phyloP scores from a whole-genome alignment of 331 rosid species.

The Telfairia occidentalis region DNA sequence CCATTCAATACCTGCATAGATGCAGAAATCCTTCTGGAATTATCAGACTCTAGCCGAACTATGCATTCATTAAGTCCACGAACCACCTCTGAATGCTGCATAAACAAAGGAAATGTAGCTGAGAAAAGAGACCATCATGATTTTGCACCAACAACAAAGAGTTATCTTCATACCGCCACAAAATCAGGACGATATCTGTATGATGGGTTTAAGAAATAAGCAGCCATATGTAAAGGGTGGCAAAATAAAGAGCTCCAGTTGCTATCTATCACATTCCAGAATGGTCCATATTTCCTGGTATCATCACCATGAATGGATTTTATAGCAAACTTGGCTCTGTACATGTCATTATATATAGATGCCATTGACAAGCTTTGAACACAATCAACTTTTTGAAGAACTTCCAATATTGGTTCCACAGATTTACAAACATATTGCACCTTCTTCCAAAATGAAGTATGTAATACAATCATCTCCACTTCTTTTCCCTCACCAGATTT shows the following conservation, averaged over 20 bases:
- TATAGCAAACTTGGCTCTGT: conserved; percentile 71
- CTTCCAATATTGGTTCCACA: conserved; percentile 69
- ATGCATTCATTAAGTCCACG: conserved; percentile 90
- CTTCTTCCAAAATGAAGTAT: conserved; percentile 76
- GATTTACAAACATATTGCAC: conserved; percentile 56
- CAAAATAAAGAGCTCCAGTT: conserved; percentile 63
- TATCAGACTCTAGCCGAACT: conserved; percentile 74
- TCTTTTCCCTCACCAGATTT: conserved; percentile 65
- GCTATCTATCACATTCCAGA: conserved; percentile 76
- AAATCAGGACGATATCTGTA: conserved; percentile 71
- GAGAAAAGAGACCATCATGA: conserved; percentile 24
- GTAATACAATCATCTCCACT: conserved; percentile 59
- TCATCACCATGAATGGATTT: conserved; percentile 59
- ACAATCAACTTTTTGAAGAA: conserved; percentile 57
- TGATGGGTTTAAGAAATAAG: conserved; percentile 79
- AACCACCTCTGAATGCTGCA: conserved; percentile 72
- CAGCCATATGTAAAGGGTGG: conserved; percentile 86
- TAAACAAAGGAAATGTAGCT: conserved; percentile 10
- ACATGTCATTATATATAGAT: conserved; percentile 60
- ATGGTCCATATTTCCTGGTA: conserved; percentile 62
- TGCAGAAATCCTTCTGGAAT: conserved; percentile 62
- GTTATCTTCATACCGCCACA: conserved; percentile 46
- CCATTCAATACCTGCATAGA: conserved; percentile 58
- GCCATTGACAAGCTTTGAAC: conserved; percentile 70
- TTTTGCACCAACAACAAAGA: conserved; percentile 4